Base-by-base conservation (phyloP, 2,329 filamentous ascomycete genomes). In the Myriangium duriaei region DNA sequence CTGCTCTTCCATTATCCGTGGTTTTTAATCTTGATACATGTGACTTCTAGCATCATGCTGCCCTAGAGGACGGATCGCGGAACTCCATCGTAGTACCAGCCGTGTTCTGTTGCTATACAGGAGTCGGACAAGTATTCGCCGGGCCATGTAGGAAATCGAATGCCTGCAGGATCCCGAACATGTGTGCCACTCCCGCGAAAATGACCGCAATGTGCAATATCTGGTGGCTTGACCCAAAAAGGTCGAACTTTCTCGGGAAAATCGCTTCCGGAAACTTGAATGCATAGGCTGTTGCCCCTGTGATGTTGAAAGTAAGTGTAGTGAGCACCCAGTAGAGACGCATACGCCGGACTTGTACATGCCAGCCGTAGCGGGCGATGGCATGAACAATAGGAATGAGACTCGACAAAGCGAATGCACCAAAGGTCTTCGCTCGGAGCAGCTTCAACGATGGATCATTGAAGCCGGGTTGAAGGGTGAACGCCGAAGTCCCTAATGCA, bases 201-300 rank as follows among this genome's bases (percentile, higher is more conserved):
- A 55, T 42, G 18, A 56, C 49, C 36, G 51, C 49, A 11, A 51
- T 39, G 46, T 57, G 52, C 5, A 57, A 40, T 9, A 54, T 47
- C 39, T 56, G 52, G 35, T 56, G 52, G 29, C 51, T 55, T 12
- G 39, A 34, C 0, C 54, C 51, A 15, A 29, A 49, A 7, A 53
- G 42, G 31, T 57, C 51, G 34, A 46, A 48, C 31, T 35, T 34
- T 42, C 39, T 56, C 51, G 1, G 52, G 52, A 18, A 54, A 32
- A 43, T 49, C 34, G 30, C 40, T 34, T 37, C 21, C 13, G 39
- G 26, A 13, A 36, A 30, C 28, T 37, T 37, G n/a, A 31, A 19
- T 10, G 40, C 42, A 30, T 30, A 41, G 10, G 30, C 24, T 1
- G 12, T 4, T 3, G 31, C 31, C 12, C 31, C 39, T 10, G 17